Base-by-base conservation (phyloP, 1,284 basidiomycete genomes). In the Dichomitus squalens region DNA sequence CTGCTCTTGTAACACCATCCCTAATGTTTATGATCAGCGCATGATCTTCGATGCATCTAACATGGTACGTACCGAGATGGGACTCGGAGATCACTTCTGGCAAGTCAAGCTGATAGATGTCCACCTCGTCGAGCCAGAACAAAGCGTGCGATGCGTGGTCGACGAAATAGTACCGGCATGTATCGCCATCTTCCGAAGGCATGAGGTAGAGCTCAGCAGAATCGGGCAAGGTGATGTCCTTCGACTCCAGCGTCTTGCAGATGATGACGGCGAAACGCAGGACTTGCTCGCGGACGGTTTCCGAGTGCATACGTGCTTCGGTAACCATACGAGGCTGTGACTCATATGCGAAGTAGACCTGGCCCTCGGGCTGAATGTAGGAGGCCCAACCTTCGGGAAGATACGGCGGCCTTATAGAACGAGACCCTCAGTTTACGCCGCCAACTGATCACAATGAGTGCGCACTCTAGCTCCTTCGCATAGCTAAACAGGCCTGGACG, bases 151-250 rank as follows among this genome's bases (percentile, higher is more conserved):
- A 39, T 4, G 59, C 53, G 38, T 73, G 70, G 52, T 74, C 71
- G 1, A 64, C 66, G 29, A 72, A 46, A 47, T 70, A 74, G 58
- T 74, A 74, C 12, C 21, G 11, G 51, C 68, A 71, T 5, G 25
- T 38, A 1, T 64, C 61, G 3, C 61, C 57, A 14, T 59, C 58
- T 9, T 64, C 58, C 4, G 67, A 61, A 1, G 51, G 56, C 16
- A 14, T 11, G 31, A 72, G 46, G 44, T 63, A 69, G 33, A 72
- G 41, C 55, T 73, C 71, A 2, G 60, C 56, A 3, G 68, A 50
- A 2, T 58, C 57, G 1, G 64, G 52, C 2, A 70, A 44, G 11
- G 6, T 25, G 43, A 68, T 55, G 9, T 57, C 48, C 29, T 51
- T 31, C 16, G 57, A 58, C 8, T 40, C 38, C 1, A 66, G 21